Percentiles rank a stretch among this genome's conserved stretches.
These are phyloP conservation scores for Brassica nigra DNA, from an alignment of 345 rosid genomes.

Conservation along the genomic window DNA sequence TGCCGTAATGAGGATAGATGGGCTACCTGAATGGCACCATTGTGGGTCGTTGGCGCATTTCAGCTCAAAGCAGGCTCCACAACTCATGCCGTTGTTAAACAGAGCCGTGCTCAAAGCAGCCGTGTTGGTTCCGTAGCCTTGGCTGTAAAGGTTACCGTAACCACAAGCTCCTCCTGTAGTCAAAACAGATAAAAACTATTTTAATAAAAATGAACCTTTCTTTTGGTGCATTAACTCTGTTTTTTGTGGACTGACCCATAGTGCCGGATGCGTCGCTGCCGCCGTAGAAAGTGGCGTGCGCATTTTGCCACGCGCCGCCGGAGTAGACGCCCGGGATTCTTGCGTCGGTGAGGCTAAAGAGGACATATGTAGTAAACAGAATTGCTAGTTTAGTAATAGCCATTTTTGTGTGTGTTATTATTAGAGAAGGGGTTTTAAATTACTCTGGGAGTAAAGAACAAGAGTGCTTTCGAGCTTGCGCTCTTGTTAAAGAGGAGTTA, in stretches of 20 bases:
- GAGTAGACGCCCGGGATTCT: slow-evolving; percentile 61
- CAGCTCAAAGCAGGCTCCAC: slow-evolving; percentile 56
- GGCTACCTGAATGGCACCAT: slow-evolving; percentile 49
- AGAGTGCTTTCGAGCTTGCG: slow-evolving; percentile 31
- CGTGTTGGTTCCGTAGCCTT: slow-evolving; percentile 55
- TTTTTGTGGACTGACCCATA: slow-evolving; percentile 53
- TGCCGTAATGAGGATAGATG: slow-evolving; percentile 50
- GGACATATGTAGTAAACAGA: slow-evolving; percentile 37
- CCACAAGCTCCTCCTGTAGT: slow-evolving; percentile 55
- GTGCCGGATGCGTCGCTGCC: slow-evolving; percentile 95
- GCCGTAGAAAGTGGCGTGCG: slow-evolving; percentile 95
- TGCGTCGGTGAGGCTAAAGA: slow-evolving; percentile 46
- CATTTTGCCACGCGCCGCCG: slow-evolving; percentile 68
- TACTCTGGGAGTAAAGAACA: slow-evolving; percentile 21
- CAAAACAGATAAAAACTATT: background rate
- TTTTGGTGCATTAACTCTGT: background rate
- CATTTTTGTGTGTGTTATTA: slow-evolving; percentile 19
- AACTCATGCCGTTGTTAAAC: slow-evolving; percentile 49
- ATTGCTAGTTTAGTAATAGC: slow-evolving; percentile 24
- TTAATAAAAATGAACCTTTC: background rate
- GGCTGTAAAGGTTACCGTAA: slow-evolving; percentile 54
- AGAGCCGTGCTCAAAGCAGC: slow-evolving; percentile 58
- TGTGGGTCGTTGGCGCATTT: slow-evolving; percentile 51
- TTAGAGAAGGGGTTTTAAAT: background rate
- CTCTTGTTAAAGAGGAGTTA: slow-evolving; percentile 39